phyloP scores from a whole-genome alignment of 2,329 filamentous ascomycete genomes.

The Apiospora marii region DNA sequence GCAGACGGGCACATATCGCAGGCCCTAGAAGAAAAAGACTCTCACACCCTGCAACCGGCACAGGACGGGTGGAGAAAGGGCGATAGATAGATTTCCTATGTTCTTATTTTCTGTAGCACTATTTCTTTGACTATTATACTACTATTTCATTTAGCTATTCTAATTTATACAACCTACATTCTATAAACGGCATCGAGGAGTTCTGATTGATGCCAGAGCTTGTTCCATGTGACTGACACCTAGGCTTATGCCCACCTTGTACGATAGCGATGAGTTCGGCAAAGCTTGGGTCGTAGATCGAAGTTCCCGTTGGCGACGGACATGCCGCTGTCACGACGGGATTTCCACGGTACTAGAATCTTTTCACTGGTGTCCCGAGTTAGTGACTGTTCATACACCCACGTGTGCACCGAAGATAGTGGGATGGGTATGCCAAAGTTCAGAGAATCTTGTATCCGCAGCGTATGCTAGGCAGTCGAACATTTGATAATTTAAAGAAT shows the following conservation, averaged over 20 bases:
- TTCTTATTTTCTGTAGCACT: too few relatives aligned
- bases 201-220: not conserved
- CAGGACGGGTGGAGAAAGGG: too few relatives aligned
- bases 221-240: not conserved
- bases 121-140: too few relatives aligned
- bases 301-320: not conserved
- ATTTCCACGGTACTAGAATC: too few relatives aligned
- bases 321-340: not conserved
- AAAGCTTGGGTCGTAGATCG: not conserved
- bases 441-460: constrained; percentile 21
- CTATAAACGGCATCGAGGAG: not conserved
- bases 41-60: too few relatives aligned
- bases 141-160: too few relatives aligned
- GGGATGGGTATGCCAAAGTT: constrained; percentile 4
- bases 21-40: too few relatives aligned
- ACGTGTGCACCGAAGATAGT: not conserved
- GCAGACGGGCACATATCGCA: too few relatives aligned
- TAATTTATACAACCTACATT: too few relatives aligned
- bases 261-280: not conserved
- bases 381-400: not conserved
- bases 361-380: not conserved
- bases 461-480: constrained; percentile 25
- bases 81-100: too few relatives aligned
- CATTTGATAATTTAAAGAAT: constrained; percentile 22
- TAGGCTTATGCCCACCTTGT: not conserved